These are phyloP conservation scores for Macrolepiota albuminosa DNA, from an alignment of 768 basidiomycete species.

Conservation along the genomic window DNA sequence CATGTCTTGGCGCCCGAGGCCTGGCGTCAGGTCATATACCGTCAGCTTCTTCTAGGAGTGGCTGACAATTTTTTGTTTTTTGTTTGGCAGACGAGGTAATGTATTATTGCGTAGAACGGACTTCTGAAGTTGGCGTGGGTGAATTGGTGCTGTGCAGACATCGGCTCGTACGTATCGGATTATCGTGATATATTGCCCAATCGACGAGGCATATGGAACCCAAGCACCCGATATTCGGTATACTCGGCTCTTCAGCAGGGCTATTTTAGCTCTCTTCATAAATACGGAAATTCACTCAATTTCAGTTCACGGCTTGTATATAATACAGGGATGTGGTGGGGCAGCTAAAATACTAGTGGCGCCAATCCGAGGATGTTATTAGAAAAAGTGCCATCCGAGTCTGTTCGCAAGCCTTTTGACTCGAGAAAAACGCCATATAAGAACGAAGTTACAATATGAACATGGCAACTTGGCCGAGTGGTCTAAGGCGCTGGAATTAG, in stretches of 20 bases:
- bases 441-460: neutral
- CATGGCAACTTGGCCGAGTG: constrained; percentile 53
- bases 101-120: neutral
- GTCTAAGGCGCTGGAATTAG: constrained; percentile 60
- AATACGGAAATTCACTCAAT: too few relatives aligned
- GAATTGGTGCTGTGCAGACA: neutral
- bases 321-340: too few relatives aligned
- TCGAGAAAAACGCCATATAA: too few relatives aligned
- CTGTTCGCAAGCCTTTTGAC: too few relatives aligned
- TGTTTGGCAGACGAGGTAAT: neutral
- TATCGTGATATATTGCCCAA: too few relatives aligned
- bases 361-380: too few relatives aligned
- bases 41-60: too few relatives aligned
- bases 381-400: too few relatives aligned
- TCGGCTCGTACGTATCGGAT: neutral
- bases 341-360: too few relatives aligned
- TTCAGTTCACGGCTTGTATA: too few relatives aligned
- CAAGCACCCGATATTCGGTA: neutral
- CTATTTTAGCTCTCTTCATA: too few relatives aligned
- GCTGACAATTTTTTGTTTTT: neutral
- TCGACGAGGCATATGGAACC: too few relatives aligned
- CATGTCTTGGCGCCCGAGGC: constrained; percentile 8
- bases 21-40: neutral
- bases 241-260: neutral
- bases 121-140: neutral